These are phyloP conservation scores for Rostrohypoxylon terebratum DNA, from an alignment of 495 filamentous ascomycete genomes.

Conservation along the genomic window DNA sequence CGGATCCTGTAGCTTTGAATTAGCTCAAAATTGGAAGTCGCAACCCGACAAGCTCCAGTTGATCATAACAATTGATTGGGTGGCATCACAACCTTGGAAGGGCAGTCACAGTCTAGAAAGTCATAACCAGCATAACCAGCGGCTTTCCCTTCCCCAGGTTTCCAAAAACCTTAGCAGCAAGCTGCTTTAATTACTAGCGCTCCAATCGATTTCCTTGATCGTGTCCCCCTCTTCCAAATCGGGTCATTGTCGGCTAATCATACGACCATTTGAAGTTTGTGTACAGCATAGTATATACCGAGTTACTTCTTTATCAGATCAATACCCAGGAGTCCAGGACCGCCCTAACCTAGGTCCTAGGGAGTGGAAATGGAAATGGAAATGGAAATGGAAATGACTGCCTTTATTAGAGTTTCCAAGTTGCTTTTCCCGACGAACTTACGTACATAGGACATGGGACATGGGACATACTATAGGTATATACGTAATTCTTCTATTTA, in stretches of 20 bases:
- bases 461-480: too few species aligned
- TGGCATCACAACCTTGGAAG: neutral
- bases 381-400: too few species aligned
- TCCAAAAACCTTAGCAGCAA: neutral
- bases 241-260: slow-evolving; percentile 22
- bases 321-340: too few species aligned
- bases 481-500: too few species aligned
- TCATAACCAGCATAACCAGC: slow-evolving; percentile 11
- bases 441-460: too few species aligned
- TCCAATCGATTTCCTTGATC: slow-evolving; percentile 19
- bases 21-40: slow-evolving; percentile 27
- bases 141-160: slow-evolving; percentile 34
- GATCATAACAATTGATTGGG: slow-evolving; percentile 20
- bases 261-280: neutral
- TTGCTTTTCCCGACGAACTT: neutral
- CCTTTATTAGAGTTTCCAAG: neutral
- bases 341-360: too few species aligned
- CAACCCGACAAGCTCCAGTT: slow-evolving; percentile 21
- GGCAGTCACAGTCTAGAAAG: neutral
- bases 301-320: neutral
- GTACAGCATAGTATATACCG: too few species aligned
- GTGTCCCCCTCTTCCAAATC: slow-evolving; percentile 8
- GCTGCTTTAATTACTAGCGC: slow-evolving; percentile 34
- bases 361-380: too few species aligned
- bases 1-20: slow-evolving; percentile 28